Percentiles rank a stretch among this genome's conserved stretches.
Evolutionary conservation across 169 alveolate species (phyloP).

Genomic region (Plasmodium blacklocki): DNA sequence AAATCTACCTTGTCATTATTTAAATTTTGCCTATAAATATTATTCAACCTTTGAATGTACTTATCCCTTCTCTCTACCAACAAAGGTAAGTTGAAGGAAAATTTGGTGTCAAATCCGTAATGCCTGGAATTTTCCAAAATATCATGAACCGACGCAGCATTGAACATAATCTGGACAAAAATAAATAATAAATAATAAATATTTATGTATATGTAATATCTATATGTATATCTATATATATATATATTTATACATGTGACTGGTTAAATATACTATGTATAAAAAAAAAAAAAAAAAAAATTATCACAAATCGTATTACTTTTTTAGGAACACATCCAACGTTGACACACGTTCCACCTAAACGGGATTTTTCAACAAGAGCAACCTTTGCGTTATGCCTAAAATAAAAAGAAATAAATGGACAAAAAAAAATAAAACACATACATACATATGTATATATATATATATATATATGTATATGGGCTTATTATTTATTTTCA

Average conservation of each 20-base stretch:
- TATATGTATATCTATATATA: not conserved
- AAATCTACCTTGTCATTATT: constrained; percentile 84
- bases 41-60: constrained; percentile 87
- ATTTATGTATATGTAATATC: not conserved
- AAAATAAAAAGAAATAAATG: not conserved
- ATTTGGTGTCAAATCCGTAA: constrained; percentile 81
- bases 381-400: constrained; percentile 88
- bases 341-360: constrained; percentile 96
- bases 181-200: not conserved
- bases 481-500: not conserved
- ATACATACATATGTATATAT: not conserved
- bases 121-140: constrained; percentile 82
- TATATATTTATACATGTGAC: not conserved
- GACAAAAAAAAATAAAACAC: not conserved
- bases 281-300: constrained; percentile 8
- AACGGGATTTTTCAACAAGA: constrained; percentile 86
- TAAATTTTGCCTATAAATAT: constrained; percentile 84
- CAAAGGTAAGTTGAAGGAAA: constrained; percentile 34
- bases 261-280: not conserved
- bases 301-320: constrained; percentile 85
- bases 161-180: constrained; percentile 86
- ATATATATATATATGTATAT: not conserved
- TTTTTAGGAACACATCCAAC: constrained; percentile 97
- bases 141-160: constrained; percentile 86
- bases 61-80: constrained; percentile 84